phyloP scores from a whole-genome alignment of 495 filamentous ascomycete species.

The Zalerion maritima region DNA sequence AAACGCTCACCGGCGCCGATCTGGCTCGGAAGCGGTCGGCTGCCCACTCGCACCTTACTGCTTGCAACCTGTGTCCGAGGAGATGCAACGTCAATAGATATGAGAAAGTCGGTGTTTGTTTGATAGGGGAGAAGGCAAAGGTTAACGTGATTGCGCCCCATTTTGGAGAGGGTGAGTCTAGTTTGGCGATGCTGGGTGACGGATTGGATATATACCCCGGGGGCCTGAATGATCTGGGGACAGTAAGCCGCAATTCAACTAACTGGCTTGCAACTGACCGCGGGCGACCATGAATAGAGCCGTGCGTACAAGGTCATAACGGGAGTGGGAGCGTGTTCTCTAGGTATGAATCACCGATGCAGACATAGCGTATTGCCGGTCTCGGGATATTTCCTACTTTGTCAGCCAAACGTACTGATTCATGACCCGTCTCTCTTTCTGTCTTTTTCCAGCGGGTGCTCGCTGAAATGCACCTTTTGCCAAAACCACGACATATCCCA shows the following conservation, averaged over 20 bases:
- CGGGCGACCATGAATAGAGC: constrained; percentile 28
- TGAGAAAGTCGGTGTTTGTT: constrained; percentile 54
- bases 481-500: constrained; percentile 74
- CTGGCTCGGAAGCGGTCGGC: constrained; percentile 47
- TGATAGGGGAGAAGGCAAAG: constrained; percentile 57
- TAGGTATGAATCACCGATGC: constrained; percentile 11
- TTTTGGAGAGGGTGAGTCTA: constrained; percentile 41
- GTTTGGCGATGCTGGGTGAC: background rate
- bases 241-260: too few species aligned
- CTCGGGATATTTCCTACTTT: too few species aligned
- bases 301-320: constrained; percentile 61
- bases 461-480: constrained; percentile 66
- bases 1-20: constrained; percentile 41
- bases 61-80: constrained; percentile 66
- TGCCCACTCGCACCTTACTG: constrained; percentile 51
- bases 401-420: too few species aligned
- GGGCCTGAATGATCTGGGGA: too few species aligned
- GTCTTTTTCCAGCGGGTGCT: constrained; percentile 40
- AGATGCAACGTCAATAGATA: constrained; percentile 61
- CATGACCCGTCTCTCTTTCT: too few species aligned
- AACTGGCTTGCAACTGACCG: too few species aligned
- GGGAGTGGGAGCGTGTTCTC: constrained; percentile 68
- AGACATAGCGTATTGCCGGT: background rate
- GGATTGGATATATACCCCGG: too few species aligned
- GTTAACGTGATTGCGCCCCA: constrained; percentile 68